Percentiles rank a stretch among this genome's conserved stretches.
phyloP scores from a whole-genome alignment of 129 eudicot genomes.

The Arctium minus region DNA sequence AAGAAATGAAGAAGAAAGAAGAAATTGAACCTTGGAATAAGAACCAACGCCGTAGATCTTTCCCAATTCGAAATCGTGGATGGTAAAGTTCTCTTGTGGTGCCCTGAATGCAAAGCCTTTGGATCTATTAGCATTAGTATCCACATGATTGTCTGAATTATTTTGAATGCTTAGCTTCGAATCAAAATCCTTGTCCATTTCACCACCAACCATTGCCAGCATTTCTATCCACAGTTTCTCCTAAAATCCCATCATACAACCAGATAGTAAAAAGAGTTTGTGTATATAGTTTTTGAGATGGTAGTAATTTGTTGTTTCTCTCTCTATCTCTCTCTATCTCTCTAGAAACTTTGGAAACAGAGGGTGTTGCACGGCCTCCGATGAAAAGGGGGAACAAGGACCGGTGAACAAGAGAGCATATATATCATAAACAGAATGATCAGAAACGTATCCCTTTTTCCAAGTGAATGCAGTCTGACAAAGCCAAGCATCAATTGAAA shows the following conservation, averaged over 20 bases:
- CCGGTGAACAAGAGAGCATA: constrained; percentile 25
- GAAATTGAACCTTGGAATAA: constrained; percentile 60
- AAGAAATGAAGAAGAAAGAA: neutral
- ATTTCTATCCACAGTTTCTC: constrained; percentile 17
- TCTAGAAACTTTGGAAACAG: constrained; percentile 28
- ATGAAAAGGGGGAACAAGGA: constrained; percentile 31
- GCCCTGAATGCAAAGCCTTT: constrained; percentile 67
- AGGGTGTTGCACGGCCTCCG: constrained; percentile 31
- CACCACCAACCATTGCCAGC: constrained; percentile 46
- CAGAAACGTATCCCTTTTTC: neutral
- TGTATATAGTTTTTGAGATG: neutral
- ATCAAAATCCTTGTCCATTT: constrained; percentile 78
- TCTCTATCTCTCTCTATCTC: constrained; percentile 2
- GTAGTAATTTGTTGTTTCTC: neutral
- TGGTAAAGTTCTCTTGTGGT: constrained; percentile 68
- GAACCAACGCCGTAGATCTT: constrained; percentile 91
- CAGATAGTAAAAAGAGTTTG: neutral
- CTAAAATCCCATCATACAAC: neutral
- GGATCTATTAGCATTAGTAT: constrained; percentile 22
- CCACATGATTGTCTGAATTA: constrained; percentile 23
- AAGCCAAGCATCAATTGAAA: neutral
- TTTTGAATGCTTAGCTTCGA: constrained; percentile 58
- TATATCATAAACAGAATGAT: neutral
- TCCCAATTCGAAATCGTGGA: constrained; percentile 76
- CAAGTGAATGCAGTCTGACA: neutral